Base-by-base conservation (phyloP, 2,329 filamentous ascomycete species). In the Tetracladium maxilliforme region DNA sequence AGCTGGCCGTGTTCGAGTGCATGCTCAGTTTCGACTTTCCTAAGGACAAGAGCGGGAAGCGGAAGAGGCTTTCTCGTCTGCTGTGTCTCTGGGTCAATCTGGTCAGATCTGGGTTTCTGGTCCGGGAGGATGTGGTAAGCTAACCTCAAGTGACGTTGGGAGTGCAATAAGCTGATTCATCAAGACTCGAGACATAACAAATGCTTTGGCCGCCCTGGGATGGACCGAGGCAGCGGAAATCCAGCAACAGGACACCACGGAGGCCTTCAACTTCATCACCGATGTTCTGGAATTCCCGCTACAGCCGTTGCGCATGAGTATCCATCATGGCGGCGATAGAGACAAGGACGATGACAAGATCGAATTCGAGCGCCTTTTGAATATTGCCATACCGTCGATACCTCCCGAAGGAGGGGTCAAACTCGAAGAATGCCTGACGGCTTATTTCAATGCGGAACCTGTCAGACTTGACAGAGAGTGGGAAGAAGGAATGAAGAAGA, bases 361-460 rank as follows among this genome's bases (percentile, higher is more conserved):
- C 29, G 73, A 94, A 26, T 87, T 92, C 37, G 90, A 98, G 51
- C 66, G 90, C 26, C 54, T 94, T 13, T 60, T 98, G 6, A 90
- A 95, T 41, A 70, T 98, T 20, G 86, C 84, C 1, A 80, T 98
- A n/a, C 81, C 83, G 0, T 62, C 74, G 2, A 74, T 81, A 24
- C 64, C 72, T 6, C 42, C 51, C 6, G 70, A 79, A 22, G 74
- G 72, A 14, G 61, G 65, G 4, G 64, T 94, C 32, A 84, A 76
- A 15, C 55, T 98, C 12, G 90, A 95, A 49, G 80, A 92, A 36
- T 95, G 87, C 39, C 54, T 98, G 11, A 86, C 94, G 45, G 74
- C 78, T 26, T 95, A 94, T 43, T 95, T 95, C 61, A 94, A 95
- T 49, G n/a, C n/a, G n/a, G n/a, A n/a, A n/a, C n/a, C n/a, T n/a